phyloP scores from a whole-genome alignment of 306 rosid genomes.

The Dryas octopetala region DNA sequence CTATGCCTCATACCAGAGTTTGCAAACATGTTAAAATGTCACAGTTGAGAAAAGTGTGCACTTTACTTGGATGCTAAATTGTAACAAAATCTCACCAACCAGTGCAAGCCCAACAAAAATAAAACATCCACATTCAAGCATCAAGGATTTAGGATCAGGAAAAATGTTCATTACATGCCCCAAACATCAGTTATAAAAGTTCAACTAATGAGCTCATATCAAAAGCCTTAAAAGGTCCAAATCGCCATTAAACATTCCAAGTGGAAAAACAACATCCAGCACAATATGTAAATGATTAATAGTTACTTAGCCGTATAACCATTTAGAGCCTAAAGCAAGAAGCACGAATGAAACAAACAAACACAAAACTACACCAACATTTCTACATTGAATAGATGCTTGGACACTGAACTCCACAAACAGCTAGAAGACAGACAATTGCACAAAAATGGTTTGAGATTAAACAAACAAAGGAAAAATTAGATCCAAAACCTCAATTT shows the following conservation, averaged over 20 bases:
- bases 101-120: background rate
- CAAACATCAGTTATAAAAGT: background rate
- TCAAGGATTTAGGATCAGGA: background rate
- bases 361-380: background rate
- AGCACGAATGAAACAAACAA: background rate
- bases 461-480: background rate
- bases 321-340: background rate
- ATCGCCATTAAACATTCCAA: background rate
- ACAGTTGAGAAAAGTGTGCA: background rate
- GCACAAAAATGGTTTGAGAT: background rate
- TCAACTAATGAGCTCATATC: background rate
- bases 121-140: background rate
- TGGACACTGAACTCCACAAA: background rate
- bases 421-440: background rate
- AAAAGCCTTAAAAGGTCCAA: background rate
- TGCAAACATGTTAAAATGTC: background rate
- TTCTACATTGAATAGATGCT: slow-evolving; percentile 4
- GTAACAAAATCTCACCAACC: background rate
- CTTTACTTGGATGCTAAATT: background rate
- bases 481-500: background rate
- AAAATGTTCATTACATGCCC: background rate
- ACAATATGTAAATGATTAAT: background rate
- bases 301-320: background rate
- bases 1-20: background rate
- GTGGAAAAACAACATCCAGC: background rate